These are phyloP conservation scores for Alternaria rosae DNA, from an alignment of 2,329 filamentous ascomycete genomes.

Conservation along the genomic window DNA sequence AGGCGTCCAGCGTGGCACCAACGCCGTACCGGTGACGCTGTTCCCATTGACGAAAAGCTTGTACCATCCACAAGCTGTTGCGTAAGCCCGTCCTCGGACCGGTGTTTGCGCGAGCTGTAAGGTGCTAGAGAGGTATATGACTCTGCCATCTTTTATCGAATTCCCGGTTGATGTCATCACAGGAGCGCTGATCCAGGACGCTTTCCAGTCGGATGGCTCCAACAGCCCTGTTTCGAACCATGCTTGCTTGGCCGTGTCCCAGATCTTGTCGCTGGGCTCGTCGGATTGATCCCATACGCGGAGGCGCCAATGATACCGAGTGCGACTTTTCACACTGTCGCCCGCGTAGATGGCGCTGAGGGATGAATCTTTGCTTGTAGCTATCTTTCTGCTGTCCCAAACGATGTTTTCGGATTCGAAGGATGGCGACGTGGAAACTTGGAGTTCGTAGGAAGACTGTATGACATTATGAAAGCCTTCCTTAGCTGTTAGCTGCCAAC, in stretches of 20 bases:
- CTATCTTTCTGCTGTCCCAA: background rate
- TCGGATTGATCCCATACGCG: background rate
- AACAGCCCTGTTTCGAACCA: background rate
- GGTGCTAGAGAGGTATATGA: background rate
- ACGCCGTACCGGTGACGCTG: background rate
- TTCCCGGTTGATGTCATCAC: background rate
- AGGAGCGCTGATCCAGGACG: background rate
- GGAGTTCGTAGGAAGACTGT: background rate
- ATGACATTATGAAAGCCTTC: background rate
- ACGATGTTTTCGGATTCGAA: background rate
- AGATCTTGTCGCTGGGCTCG: background rate
- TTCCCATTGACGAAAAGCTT: background rate
- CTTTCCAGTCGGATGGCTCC: background rate
- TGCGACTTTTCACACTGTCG: background rate
- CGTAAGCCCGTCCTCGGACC: background rate
- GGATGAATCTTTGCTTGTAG: background rate
- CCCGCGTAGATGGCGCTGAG: background rate
- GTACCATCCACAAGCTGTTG: background rate
- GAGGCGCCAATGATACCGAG: conserved; percentile 1
- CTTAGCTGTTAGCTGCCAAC: background rate
- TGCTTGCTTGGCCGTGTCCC: background rate
- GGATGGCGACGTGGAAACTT: background rate
- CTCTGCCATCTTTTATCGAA: background rate
- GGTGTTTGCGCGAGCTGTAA: background rate
- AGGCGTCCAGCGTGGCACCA: background rate